Evolutionary conservation across 2,329 filamentous ascomycete genomes (phyloP), one percentile per base, ranked within the genome.

Genomic region (Gnomoniopsis smithogilvyi): DNA sequence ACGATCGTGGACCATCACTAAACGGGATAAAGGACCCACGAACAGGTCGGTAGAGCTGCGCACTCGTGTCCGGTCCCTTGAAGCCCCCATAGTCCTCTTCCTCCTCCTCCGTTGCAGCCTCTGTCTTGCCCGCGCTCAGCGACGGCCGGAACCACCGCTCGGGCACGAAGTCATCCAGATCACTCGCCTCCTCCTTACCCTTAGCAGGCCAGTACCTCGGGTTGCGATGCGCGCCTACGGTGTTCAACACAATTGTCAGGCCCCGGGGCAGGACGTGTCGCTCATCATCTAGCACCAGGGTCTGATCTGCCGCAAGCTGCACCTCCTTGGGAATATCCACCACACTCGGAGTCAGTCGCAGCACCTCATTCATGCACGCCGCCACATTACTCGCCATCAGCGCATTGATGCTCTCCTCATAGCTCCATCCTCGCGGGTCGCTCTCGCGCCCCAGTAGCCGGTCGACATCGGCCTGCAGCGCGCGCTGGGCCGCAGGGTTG

Each of bases 321-420:
- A 84, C 81, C 54, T 78, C 81, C 73, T 95, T 95, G 30, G 90
- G 90, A 26, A 95, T 87, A 54, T 82, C 83, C 47, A 86, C 76
- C 19, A 91, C 87, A 0, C 91, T 85, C 2, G 90, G 89, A 60
- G 91, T 79, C 46, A 92, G 67, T 12, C 91, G 85, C 55, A 95
- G 78, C 41, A 88, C 86, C 75, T 95, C 91, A 68, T 92, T 90
- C 80, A 94, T 82, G 65, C 88, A 83, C 3, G 91, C 90, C 19
- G 88, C 91, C 11, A 88, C 75, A 79, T 91, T 87, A 61, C 86
- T 85, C 12, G 80, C 83, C 64, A 91, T 83, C 60, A 95, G 79
- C 10, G 80, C 76, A 47, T 84, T 85, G 62, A 93, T 79, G 65
- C 84, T 77, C 12, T 76, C 73, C 48, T 93, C 89, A 69, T 91